Evolutionary conservation across 371 early-diverging fungal genomes (phyloP), one percentile per base, ranked within the genome.

Genomic region (Lichtheimia hyalospora): DNA sequence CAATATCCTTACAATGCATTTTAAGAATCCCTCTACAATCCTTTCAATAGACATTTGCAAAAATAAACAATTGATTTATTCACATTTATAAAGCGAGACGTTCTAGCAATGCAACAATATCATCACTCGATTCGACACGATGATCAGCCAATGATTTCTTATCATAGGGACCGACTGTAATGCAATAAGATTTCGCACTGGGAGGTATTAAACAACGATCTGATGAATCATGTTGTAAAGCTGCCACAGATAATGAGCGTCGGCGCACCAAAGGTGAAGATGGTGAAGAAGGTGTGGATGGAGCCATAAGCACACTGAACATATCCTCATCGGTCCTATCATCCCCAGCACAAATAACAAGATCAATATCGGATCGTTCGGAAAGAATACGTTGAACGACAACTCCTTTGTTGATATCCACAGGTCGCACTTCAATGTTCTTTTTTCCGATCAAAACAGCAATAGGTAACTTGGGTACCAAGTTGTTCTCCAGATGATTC

Each of bases 281-380:
- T 1, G 58, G 58, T 5, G 60, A 60, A 7, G 42, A 25, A 13
- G 60, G 28, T 2, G 43, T 27, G 12, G 43, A 42, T 24, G 60
- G 49, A 14, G 62, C 56, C 25, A 44, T 54, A 13, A 57, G 51
- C 21, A 55, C 41, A 5, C 88, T 81, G 74, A 91, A 92, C 97
- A 98, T 97, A 67, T 97, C 97, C 70, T 97, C 97, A 67, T 98
- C 98, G 2, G 98, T 97, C 68, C 90, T 87, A 72, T 97, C 97
- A 70, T 98, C 97, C n/a, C 98, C 97, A 27, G 92, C 96, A 68
- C 97, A 96, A 49, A 94, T 81, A n/a, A 95, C 86, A 74, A 97
- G 94, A 63, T 95, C 95, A 34, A 86, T 84, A 50, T 86, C 84
- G 0, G 86, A 81, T 46, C 71, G 72, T 34, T 73, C 64, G 3